Conservation (phyloP, 495 filamentous ascomycete species). For the Diplogelasinospora grovesii region DNA sequence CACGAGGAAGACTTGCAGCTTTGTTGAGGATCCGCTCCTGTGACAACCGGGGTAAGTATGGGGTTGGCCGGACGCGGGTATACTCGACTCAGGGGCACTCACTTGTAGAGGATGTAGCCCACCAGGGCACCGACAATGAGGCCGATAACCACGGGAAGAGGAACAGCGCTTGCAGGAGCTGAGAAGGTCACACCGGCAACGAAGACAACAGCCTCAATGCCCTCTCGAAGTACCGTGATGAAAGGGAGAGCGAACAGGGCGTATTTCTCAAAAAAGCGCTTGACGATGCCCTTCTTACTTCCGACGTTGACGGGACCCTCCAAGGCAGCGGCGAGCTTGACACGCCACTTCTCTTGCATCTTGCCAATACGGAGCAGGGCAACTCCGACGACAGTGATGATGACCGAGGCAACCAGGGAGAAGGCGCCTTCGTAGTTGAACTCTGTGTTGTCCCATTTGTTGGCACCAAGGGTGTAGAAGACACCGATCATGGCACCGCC, state of each 20-base stretch:
- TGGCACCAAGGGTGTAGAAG: slow-evolving; percentile 65
- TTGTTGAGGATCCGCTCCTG: slow-evolving; percentile 48
- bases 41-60: too few relatives aligned
- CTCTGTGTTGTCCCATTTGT: slow-evolving; percentile 60
- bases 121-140: slow-evolving; percentile 54
- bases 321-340: slow-evolving; percentile 64
- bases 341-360: slow-evolving; percentile 77
- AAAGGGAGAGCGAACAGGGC: slow-evolving; percentile 78
- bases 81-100: slow-evolving; percentile 34
- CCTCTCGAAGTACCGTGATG: slow-evolving; percentile 76
- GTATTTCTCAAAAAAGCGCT: slow-evolving; percentile 66
- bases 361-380: slow-evolving; percentile 77
- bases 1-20: slow-evolving; percentile 73
- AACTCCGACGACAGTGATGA: slow-evolving; percentile 74
- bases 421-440: slow-evolving; percentile 76
- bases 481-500: slow-evolving; percentile 69
- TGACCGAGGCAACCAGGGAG: slow-evolving; percentile 59
- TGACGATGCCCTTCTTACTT: slow-evolving; percentile 37
- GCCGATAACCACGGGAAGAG: slow-evolving; percentile 64
- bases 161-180: slow-evolving; percentile 66
- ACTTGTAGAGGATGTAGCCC: slow-evolving; percentile 74
- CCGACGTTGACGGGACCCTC: slow-evolving; percentile 43
- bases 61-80: too few relatives aligned
- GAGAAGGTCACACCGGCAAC: slow-evolving; percentile 72
- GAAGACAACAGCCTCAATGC: slow-evolving; percentile 75